Conservation (phyloP, 2,329 filamentous ascomycete species). For the Neonectria ditissima region DNA sequence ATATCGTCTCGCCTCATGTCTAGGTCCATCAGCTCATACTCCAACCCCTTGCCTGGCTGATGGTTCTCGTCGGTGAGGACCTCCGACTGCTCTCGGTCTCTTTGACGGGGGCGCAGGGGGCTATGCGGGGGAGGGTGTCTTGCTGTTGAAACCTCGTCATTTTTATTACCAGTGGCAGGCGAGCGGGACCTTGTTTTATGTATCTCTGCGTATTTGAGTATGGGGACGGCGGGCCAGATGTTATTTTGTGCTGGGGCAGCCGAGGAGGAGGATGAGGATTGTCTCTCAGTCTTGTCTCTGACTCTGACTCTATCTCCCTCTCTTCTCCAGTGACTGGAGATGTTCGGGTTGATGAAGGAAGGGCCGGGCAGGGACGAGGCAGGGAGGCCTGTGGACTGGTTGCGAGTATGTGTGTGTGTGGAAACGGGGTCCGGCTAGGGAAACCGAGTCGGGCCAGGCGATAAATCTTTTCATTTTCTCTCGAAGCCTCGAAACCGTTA, state of each 20-base stretch:
- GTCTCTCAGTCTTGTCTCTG: slow-evolving; percentile 9
- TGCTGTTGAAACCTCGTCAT: slow-evolving; percentile 42
- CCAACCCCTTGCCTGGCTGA: slow-evolving; percentile 44
- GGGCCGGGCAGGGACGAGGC: slow-evolving; percentile 36
- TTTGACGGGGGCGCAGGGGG: slow-evolving; percentile 28
- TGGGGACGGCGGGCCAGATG: slow-evolving; percentile 48
- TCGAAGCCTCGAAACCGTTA: slow-evolving; percentile 50
- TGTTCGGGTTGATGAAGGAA: slow-evolving; percentile 46
- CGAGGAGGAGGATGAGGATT: slow-evolving; percentile 43
- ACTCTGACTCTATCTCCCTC: slow-evolving; percentile 39
- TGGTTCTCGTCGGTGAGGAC: slow-evolving; percentile 40
- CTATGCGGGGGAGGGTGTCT: slow-evolving; percentile 32
- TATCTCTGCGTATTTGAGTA: slow-evolving; percentile 50
- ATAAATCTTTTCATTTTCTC: slow-evolving; percentile 62
- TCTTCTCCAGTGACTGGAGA: slow-evolving; percentile 42
- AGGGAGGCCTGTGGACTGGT: slow-evolving; percentile 37
- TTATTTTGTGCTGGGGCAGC: slow-evolving; percentile 43
- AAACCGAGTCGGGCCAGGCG: slow-evolving; percentile 53
- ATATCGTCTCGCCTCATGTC: slow-evolving; percentile 53
- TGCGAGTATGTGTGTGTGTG: slow-evolving; percentile 42
- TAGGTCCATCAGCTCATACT: slow-evolving; percentile 43
- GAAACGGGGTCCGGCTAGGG: slow-evolving; percentile 41
- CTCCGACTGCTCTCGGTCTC: slow-evolving; percentile 33
- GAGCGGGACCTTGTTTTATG: slow-evolving; percentile 52
- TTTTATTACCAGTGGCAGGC: slow-evolving; percentile 48